Percentiles rank a stretch among this genome's conserved stretches.
These are phyloP conservation scores for Nematodospora anomalae DNA, from an alignment of 1,139 yeast genomes.

Conservation along the genomic window DNA sequence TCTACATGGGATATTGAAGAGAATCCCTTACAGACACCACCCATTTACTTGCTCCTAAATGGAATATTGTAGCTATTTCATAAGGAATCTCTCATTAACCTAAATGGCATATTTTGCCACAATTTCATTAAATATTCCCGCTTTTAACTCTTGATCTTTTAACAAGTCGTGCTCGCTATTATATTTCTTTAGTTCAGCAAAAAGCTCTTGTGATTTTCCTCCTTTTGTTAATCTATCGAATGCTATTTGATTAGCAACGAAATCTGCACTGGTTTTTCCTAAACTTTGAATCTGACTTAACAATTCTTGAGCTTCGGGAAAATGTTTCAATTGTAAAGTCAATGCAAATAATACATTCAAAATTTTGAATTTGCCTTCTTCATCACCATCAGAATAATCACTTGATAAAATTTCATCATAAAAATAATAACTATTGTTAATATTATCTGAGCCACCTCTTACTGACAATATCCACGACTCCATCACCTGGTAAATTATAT, in stretches of 20 bases:
- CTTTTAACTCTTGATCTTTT: slow-evolving; percentile 52
- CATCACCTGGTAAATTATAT: slow-evolving; percentile 62
- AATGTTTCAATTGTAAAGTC: slow-evolving; percentile 46
- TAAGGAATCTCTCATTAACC: background rate
- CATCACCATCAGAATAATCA: slow-evolving; percentile 46
- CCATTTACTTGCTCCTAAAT: slow-evolving; percentile 6
- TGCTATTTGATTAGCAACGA: slow-evolving; percentile 59
- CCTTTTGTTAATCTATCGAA: slow-evolving; percentile 50
- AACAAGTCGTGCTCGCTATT: slow-evolving; percentile 54
- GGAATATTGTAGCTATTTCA: background rate
- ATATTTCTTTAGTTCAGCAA: slow-evolving; percentile 37
- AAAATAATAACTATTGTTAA: slow-evolving; percentile 65
- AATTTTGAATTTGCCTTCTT: slow-evolving; percentile 37
- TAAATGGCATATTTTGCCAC: slow-evolving; percentile 48
- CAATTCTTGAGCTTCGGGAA: slow-evolving; percentile 48
- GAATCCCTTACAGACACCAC: too few species aligned
- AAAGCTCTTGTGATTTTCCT: slow-evolving; percentile 42
- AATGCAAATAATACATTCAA: slow-evolving; percentile 42
- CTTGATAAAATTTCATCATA: slow-evolving; percentile 67
- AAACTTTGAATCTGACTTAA: slow-evolving; percentile 43
- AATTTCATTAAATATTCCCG: slow-evolving; percentile 54
- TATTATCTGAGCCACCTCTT: slow-evolving; percentile 55
- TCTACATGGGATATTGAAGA: too few species aligned
- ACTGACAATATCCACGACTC: slow-evolving; percentile 65
- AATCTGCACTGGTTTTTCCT: slow-evolving; percentile 45